Evolutionary conservation across 2,329 filamentous ascomycete species (phyloP).

Genomic region (Oidium heveae): DNA sequence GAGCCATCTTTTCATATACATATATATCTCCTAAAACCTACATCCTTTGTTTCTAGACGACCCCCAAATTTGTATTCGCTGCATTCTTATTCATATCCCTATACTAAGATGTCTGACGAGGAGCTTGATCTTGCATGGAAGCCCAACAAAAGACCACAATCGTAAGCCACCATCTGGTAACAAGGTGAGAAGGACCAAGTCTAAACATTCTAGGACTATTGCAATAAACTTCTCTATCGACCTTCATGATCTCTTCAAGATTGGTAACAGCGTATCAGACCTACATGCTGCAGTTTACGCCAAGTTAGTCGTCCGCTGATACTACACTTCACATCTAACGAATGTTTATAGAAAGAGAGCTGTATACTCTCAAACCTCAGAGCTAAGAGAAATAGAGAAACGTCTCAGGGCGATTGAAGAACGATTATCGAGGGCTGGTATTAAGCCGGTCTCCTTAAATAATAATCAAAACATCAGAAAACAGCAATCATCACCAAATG

Average conservation of each 20-base stretch:
- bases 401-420: conserved; percentile 68
- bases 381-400: conserved; percentile 68
- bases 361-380: conserved; percentile 46
- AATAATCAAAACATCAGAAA: too few species aligned
- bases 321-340: conserved; percentile 19
- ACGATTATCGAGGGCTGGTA: conserved; percentile 27
- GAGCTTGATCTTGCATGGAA: conserved; percentile 59
- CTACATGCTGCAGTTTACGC: conserved; percentile 53
- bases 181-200: neutral
- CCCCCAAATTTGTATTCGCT: too few species aligned
- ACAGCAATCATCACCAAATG: too few species aligned
- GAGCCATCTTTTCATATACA: too few species aligned
- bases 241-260: conserved; percentile 69
- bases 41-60: too few species aligned
- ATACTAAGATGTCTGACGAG: conserved; percentile 25
- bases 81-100: neutral
- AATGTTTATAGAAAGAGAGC: conserved; percentile 32
- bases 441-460: neutral
- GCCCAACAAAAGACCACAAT: conserved; percentile 55
- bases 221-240: conserved; percentile 69
- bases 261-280: conserved; percentile 53
- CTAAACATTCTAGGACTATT: conserved; percentile 37
- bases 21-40: too few species aligned
- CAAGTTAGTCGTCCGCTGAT: conserved; percentile 28
- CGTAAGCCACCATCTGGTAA: conserved; percentile 30